These are phyloP conservation scores for Pseudocohnilembus persalinus DNA, from an alignment of 169 alveolate species.

Conservation along the genomic window DNA sequence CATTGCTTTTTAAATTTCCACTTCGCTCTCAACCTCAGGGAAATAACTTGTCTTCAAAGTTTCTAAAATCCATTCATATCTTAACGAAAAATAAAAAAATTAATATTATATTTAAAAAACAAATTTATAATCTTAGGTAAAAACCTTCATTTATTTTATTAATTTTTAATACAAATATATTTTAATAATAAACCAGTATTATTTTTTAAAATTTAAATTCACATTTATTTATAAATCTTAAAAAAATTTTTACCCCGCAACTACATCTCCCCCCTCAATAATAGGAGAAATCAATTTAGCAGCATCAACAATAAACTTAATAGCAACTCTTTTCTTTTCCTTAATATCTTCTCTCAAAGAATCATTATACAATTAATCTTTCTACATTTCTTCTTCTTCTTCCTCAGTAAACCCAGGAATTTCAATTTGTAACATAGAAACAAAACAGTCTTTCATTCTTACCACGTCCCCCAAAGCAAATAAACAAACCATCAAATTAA, in stretches of 20 bases:
- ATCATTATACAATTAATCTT: conserved; percentile 72
- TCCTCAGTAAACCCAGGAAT: conserved; percentile 79
- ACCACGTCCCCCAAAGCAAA: conserved; percentile 86
- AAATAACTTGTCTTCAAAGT: conserved; percentile 81
- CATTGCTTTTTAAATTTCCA: conserved; percentile 87
- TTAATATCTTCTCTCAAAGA: conserved; percentile 85
- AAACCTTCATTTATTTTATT: no score
- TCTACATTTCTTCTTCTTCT: conserved; percentile 71
- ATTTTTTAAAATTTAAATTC: no score
- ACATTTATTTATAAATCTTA: no score
- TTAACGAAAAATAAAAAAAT: no score
- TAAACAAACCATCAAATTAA: conserved; percentile 83
- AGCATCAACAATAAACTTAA: conserved; percentile 70
- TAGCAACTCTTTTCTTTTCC: conserved; percentile 78
- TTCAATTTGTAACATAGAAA: conserved; percentile 72
- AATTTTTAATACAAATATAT: no score
- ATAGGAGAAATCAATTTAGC: conserved; percentile 87
- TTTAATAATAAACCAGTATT: no score
- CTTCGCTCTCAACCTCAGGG: conserved; percentile 87
- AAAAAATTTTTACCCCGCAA: conserved; percentile 57
- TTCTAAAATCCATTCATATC: conserved; percentile 83
- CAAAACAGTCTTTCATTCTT: conserved; percentile 85
- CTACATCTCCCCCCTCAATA: conserved; percentile 79
- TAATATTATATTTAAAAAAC: no score
- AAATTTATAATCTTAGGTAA: no score